phyloP scores from a whole-genome alignment of 2,329 filamentous ascomycete genomes.

The Fusarium humuli region DNA sequence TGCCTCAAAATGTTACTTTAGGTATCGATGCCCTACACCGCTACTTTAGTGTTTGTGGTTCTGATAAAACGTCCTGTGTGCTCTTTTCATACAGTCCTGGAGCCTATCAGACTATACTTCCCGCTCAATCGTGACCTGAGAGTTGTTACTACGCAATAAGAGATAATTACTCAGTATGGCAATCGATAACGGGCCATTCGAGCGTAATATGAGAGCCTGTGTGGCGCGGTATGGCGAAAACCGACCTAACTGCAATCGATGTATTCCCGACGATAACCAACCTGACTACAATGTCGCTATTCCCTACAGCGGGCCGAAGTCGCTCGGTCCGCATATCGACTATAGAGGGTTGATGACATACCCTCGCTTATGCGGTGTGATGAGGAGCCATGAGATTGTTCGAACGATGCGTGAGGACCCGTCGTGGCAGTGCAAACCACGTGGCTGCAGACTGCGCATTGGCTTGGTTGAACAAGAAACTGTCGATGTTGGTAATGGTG shows the following conservation, averaged over 20 bases:
- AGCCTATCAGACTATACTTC: no score
- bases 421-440: not conserved
- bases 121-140: no score
- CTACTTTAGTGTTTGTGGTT: not conserved
- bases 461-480: not conserved
- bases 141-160: no score
- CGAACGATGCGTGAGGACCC: not conserved
- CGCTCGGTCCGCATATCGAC: not conserved
- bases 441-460: not conserved
- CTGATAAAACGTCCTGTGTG: fast-evolving
- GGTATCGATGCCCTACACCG: not conserved
- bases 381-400: not conserved
- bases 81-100: no score
- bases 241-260: no score
- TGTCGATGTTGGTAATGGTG: fast-evolving
- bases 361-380: fast-evolving
- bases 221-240: no score
- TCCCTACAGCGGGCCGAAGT: not conserved
- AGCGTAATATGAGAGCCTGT: no score
- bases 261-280: no score
- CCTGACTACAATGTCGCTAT: no score
- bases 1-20: not conserved
- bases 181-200: no score
- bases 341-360: not conserved
- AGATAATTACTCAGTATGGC: no score